Base-by-base conservation (phyloP, 176 grass and related monocot genomes). In the Paspalum vaginatum region DNA sequence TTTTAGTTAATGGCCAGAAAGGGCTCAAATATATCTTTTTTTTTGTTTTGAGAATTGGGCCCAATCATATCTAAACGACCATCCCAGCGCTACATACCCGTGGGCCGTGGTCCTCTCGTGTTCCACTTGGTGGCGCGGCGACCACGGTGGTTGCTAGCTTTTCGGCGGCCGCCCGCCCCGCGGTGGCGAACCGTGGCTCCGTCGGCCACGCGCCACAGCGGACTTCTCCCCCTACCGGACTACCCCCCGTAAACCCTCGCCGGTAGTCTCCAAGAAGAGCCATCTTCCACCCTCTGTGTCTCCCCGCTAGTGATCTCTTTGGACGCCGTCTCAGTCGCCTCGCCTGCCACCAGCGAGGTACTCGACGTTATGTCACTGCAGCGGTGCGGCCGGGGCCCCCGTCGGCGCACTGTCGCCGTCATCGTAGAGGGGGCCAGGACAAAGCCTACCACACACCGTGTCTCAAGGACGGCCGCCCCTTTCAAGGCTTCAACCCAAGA, bases 291-390 rank as follows among this genome's bases (percentile, higher is more conserved):
- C 21, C 69, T 72, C 44, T 22, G 7, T 67, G 37, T 41, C 16
- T 4, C 61, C 2, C 45, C 68, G 45, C 45, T 70, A 4, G 26
- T 59, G 21, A 3, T 11, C 11, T 6, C 8, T 27, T 27, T 1
- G 14, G 41, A 48, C 9, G 57, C 43, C 6, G 18, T 37, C 9
- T 13, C 18, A 11, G 6, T 38, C 74, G 11, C 25, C 52, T 38
- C 74, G 11, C 25, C 52, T 37, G 39, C 43, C 37, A 48, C 73
- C 66, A 40, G 15, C 20, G 7, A 55, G 58, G 74, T 65, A 73
- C 62, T 87, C 79, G 65, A 72, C 79, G 9, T 57, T 65, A 71
- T 52, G 85, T 1, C 72, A 16, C 62, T 5, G 9, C 68, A 68
- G 66, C 27, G 18, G 32, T 43, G 1, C 7, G n/a, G n/a, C n/a